Base-by-base conservation (phyloP, 2,329 filamentous ascomycete genomes). In the Colletotrichum somersetense region DNA sequence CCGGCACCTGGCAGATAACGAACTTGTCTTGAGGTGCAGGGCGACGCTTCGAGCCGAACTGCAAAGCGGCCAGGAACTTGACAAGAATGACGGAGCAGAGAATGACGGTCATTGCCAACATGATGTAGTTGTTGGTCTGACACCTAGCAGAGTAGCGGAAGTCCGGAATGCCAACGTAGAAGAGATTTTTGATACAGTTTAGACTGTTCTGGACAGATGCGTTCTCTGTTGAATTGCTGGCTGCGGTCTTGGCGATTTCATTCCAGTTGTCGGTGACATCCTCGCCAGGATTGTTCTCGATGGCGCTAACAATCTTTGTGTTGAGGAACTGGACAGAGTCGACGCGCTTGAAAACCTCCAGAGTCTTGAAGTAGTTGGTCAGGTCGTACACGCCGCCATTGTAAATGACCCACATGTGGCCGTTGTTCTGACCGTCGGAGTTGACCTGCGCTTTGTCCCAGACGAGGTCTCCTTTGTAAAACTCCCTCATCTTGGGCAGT, bases 1-100 rank as follows among this genome's bases (percentile, higher is more conserved):
- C 96, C 12, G 96, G 96, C 42, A 99, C 95, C 81, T 98, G 95
- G 82, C 96, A 98, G 76, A 99, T 98, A 77, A 99, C 95, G 77
- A 99, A 99, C 80, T 98, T 99, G 82, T 99, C 96, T 81, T 98
- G 96, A 48, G 95, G 93, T 7, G 93, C 89, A 3, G 96, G 96
- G 23, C 94, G 91, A 71, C 93, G 90, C 85, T 98, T 98, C 6
- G 95, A 95, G 57, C 96, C 95, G 73, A 99, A 93, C 78, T 98
- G 96, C 53, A 99, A 87, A 16, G 96, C 96, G 64, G 96, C 91
- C 78, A 99, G 81, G 84, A 99, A 99, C 83, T 98, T 99, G 83
- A 93, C 84, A 62, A 91, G 79, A 75, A 98, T 95, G 73, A 98
- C 93, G 1, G 88, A 73, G 79, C 92, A 94, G 66, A 99, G 85